A percentile compares a stretch with the other conserved stretches of the same genome.
Evolutionary conservation across 2,329 filamentous ascomycete genomes (phyloP).

Genomic region (Geoglossum cookeanum): DNA sequence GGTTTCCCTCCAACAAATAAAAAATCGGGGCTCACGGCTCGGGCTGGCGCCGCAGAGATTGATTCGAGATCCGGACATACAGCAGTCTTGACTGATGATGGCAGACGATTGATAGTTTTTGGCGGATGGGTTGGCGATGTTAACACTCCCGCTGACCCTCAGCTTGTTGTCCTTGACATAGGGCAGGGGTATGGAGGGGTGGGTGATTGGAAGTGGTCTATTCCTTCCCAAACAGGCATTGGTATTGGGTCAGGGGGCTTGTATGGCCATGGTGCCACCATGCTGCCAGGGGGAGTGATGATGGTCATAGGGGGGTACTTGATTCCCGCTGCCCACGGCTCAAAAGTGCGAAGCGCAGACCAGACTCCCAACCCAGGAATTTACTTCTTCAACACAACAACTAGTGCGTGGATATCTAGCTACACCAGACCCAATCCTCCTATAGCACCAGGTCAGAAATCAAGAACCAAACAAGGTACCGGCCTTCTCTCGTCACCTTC

Average conservation of each 20-base stretch:
- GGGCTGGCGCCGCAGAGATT: conserved; percentile 19
- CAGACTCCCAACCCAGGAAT: conserved; percentile 16
- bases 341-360: conserved; percentile 13
- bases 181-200: conserved; percentile 48
- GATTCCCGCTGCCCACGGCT: conserved; percentile 21
- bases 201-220: conserved; percentile 48
- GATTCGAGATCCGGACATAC: conserved; percentile 71
- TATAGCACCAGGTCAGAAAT: neutral
- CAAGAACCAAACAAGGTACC: conserved; percentile 13
- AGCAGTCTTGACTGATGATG: conserved; percentile 61
- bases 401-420: conserved; percentile 28
- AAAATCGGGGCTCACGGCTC: conserved; percentile 36
- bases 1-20: conserved; percentile 20
- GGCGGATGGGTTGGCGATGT: conserved; percentile 88
- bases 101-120: conserved; percentile 54
- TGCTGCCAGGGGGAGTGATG: conserved; percentile 49
- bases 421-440: conserved; percentile 1
- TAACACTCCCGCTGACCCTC: conserved; percentile 56
- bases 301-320: conserved; percentile 45
- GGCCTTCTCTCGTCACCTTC: conserved; percentile 12
- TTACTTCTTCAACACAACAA: conserved; percentile 35
- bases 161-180: conserved; percentile 59
- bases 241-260: conserved; percentile 27
- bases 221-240: conserved; percentile 29
- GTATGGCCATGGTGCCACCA: conserved; percentile 43